Percentiles rank a stretch among this genome's conserved stretches.
phyloP scores from a whole-genome alignment of 2,329 filamentous ascomycete genomes.

The Fusarium nelsonii region DNA sequence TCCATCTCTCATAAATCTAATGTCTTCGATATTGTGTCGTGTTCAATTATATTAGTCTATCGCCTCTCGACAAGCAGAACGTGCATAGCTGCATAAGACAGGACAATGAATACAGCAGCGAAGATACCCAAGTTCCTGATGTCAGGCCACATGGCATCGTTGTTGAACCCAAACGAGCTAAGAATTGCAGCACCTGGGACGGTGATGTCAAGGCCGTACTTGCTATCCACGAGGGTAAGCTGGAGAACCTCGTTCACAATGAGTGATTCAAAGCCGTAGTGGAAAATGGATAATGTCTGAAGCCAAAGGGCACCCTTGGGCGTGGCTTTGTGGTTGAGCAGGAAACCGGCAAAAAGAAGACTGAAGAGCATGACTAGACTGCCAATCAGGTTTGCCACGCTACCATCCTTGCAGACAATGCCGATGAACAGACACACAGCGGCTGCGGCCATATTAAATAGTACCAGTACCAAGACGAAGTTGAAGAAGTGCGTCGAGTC shows the following conservation, averaged over 20 bases:
- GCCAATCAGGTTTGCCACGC: constrained; percentile 92
- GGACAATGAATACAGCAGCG: constrained; percentile 82
- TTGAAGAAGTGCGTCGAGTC: constrained; percentile 87
- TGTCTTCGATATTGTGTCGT: neutral
- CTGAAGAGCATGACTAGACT: constrained; percentile 98
- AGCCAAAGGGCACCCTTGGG: constrained; percentile 88
- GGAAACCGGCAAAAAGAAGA: constrained; percentile 90
- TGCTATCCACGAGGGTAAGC: constrained; percentile 89
- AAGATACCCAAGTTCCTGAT: constrained; percentile 85
- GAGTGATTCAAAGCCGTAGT: constrained; percentile 95
- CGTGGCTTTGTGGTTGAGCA: constrained; percentile 95
- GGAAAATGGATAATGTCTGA: constrained; percentile 95
- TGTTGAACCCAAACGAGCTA: constrained; percentile 94
- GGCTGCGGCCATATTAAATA: constrained; percentile 96
- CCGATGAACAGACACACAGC: constrained; percentile 96
- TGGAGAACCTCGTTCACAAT: constrained; percentile 97
- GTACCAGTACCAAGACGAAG: constrained; percentile 89
- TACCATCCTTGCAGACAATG: constrained; percentile 90
- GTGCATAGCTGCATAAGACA: constrained; percentile 95
- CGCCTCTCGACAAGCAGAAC: constrained; percentile 87
- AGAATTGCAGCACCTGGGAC: constrained; percentile 95
- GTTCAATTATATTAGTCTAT: constrained; percentile 49
- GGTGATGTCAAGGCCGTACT: constrained; percentile 96
- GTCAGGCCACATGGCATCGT: constrained; percentile 86
- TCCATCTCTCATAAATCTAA: constrained; percentile 11